phyloP scores from a whole-genome alignment of 345 rosid genomes.

The Nephelium lappaceum region DNA sequence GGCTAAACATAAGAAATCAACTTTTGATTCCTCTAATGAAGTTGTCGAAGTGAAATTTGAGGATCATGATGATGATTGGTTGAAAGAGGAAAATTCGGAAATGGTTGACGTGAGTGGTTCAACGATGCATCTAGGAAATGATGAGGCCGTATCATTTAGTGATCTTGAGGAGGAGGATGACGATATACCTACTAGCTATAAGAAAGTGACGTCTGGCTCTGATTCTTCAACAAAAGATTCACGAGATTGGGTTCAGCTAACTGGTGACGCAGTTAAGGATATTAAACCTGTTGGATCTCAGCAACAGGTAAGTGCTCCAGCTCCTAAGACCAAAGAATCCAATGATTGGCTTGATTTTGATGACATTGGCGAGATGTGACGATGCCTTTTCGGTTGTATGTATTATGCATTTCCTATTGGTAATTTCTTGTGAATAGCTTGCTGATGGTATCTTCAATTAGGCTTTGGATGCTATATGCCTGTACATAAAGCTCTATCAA shows the following conservation, averaged over 20 bases:
- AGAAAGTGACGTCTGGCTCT: constrained; percentile 51
- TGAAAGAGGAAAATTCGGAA: constrained; percentile 72
- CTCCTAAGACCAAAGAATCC: constrained; percentile 55
- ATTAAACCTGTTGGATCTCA: constrained; percentile 36
- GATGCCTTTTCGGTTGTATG: constrained; percentile 13
- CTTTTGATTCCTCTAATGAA: constrained; percentile 37
- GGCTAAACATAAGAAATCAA: constrained; percentile 32
- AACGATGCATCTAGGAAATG: constrained; percentile 56
- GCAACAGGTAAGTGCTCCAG: constrained; percentile 46
- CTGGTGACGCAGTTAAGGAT: constrained; percentile 48
- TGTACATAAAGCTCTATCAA: constrained; percentile 47
- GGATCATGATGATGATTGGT: constrained; percentile 91
- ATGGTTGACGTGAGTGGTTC: constrained; percentile 41
- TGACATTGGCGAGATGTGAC: constrained; percentile 58
- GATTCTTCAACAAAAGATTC: constrained; percentile 64
- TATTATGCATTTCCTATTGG: constrained; percentile 22
- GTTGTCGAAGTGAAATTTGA: constrained; percentile 54
- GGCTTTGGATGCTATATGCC: constrained; percentile 33
- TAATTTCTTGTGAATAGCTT: constrained; percentile 36
- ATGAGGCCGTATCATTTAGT: constrained; percentile 95
- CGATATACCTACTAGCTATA: constrained; percentile 47
- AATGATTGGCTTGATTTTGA: constrained; percentile 72
- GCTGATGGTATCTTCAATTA: constrained; percentile 29
- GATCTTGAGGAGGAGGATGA: constrained; percentile 95
- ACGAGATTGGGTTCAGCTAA: constrained; percentile 61